Base-by-base conservation (phyloP, 192 early-diverging fungal species). In the Umbelopsis sp. region DNA sequence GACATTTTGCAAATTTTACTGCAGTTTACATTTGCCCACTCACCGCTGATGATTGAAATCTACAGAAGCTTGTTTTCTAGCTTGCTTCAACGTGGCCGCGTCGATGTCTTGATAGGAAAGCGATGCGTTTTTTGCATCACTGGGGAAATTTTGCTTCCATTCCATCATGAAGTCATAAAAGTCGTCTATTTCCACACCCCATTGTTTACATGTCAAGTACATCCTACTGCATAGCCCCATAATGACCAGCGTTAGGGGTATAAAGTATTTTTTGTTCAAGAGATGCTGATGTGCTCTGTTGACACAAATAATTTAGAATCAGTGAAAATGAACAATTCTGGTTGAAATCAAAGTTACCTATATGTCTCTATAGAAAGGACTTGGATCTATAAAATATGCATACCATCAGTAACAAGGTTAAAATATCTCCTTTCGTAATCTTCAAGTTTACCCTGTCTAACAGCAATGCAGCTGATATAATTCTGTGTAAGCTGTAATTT, bases 401-500 rank as follows among this genome's bases (percentile, higher is more conserved):
- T 36, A 4, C 11, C 20, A 47, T 41, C 10, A 66, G 5, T 12
- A 34, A 26, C 22, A 45, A 10, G 21, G 17, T 36, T 32, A 14
- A 32, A 1, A 4, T 20, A 21, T 1, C 26, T 14, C 0, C 10
- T 36, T 25, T 36, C 16, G 0, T 36, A 11, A 24, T n/a, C n/a
- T 20, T 12, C 12, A 65, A 65, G 8, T 16, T 56, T 71, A 71
- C 75, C 17, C 71, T 74, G 36, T 78, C 77, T 6, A 78, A 26
- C 38, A 78, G 12, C 34, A 78, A 38, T 0, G 71, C 41, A 5
- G 69, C 65, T 1, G 69, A 32, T 49, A 78, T 78, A 0, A 78
- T 14, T 36, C 66, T 29, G 29, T 71, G 72, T 45, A 74, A 53
- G n/a, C 69, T 74, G 24, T 70, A 71, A 50, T 78, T 65, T 20